Base-by-base conservation (phyloP, 306 rosid genomes). In the Quillaja saponaria region DNA sequence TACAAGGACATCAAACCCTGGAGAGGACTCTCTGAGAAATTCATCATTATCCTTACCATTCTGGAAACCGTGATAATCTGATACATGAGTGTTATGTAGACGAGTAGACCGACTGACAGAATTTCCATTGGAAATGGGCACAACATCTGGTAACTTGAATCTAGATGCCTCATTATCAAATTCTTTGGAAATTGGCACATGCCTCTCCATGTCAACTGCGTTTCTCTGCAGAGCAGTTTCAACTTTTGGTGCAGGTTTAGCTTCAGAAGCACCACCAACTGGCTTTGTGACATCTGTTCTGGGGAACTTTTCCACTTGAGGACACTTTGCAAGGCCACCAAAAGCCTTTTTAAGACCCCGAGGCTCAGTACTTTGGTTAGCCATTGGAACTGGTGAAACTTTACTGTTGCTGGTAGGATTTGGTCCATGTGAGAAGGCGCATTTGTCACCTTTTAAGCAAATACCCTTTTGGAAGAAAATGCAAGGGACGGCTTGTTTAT, bases 1-100 rank as follows among this genome's bases (percentile, higher is more conserved):
- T 10, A 94, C 99, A 58, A 94, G 99, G 67, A 94, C 99, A 89
- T 94, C 99, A 73, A 94, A 94, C 20, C 99, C 99, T 52, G 99
- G 99, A 49, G 99, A 94, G 6, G 97, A 89, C 71, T 94, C 99
- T 80, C 87, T 84, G 74, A 89, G 69, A 37, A 77, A 76, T 78
- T 94, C 99, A 55, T 94, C 99, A 34, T 64, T 75, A 68, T 94
- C 97, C 80, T 87, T 94, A 49, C 95, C 96, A 60, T 86, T 86
- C 25, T 69, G 96, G 59, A 88, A 81, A 57, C 78, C 78, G 61
- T 81, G 84, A 73, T 92, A 88, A 52, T 85, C 94, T 8, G 78
- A 64, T 56, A 79, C 77, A 73, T 63, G 82, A 54, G 71, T 77
- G 59, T 70, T 91, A 55, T 68, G 78, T 38, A 41, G 55, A 57